phyloP scores from a whole-genome alignment of 192 early-diverging fungal genomes.

The Linnemannia schmuckeri region DNA sequence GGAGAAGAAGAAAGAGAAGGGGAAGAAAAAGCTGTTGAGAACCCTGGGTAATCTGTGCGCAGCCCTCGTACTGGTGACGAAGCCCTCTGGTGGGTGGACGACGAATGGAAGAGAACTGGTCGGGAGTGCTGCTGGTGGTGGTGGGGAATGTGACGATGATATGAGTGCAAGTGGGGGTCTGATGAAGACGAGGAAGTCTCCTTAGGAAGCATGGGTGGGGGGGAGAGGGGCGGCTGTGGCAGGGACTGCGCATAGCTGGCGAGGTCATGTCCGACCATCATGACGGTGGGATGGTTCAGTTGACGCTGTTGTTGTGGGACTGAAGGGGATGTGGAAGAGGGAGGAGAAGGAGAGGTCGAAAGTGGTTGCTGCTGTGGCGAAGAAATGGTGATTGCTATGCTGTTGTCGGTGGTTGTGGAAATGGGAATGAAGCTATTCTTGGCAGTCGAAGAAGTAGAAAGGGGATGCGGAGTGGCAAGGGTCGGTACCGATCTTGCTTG shows the following conservation, averaged over 20 bases:
- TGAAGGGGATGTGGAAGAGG: neutral
- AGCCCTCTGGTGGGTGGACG: neutral
- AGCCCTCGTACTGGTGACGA: neutral
- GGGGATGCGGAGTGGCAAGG: neutral
- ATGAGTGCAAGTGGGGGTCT: neutral
- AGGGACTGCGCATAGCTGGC: constrained; percentile 9
- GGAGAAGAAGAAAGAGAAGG: neutral
- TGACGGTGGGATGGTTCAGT: neutral
- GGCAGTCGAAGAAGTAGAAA: neutral
- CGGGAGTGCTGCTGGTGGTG: neutral
- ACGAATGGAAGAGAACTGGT: neutral
- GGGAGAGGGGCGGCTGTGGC: constrained; percentile 7
- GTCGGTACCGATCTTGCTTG: neutral
- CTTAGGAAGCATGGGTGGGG: constrained; percentile 6
- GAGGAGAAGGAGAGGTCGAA: neutral
- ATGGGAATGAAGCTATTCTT: neutral
- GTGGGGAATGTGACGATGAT: neutral
- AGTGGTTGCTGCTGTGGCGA: neutral
- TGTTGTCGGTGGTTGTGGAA: neutral
- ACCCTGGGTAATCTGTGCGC: neutral
- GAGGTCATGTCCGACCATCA: constrained; percentile 28
- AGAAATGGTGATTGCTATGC: neutral
- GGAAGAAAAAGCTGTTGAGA: constrained; percentile 3
- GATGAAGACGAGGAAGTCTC: constrained; percentile 11
- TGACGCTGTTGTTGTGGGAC: constrained; percentile 6